phyloP scores from a whole-genome alignment of 257 asterid species.

The Salvia hispanica region DNA sequence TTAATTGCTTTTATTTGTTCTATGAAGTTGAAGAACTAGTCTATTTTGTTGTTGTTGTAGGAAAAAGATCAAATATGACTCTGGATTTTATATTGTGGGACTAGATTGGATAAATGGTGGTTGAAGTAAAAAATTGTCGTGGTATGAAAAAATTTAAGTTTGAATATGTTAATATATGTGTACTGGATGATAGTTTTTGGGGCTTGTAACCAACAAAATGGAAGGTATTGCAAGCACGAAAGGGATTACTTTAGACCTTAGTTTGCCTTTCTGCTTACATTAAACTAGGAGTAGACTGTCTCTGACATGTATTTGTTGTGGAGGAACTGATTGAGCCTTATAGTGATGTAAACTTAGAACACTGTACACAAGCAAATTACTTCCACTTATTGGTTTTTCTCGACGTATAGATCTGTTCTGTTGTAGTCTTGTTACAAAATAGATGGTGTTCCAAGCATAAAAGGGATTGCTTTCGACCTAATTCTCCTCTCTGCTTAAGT shows the following conservation, averaged over 20 bases:
- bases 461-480: no score
- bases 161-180: conserved; percentile 8
- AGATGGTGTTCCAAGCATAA: no score
- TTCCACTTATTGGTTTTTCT: not conserved
- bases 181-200: not conserved
- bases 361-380: no score
- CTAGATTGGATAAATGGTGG: no score
- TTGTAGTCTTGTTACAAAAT: not conserved
- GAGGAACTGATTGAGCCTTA: not conserved
- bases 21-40: not conserved
- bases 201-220: not conserved
- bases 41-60: not conserved
- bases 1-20: not conserved
- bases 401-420: not conserved
- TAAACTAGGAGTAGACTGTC: not conserved
- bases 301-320: not conserved
- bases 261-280: not conserved
- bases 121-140: conserved; percentile 1
- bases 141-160: conserved; percentile 16
- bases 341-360: not conserved
- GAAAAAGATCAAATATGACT: not conserved
- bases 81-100: no score
- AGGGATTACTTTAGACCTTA: not conserved
- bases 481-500: no score
- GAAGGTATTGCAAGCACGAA: not conserved